Evolutionary conservation across 116 monocot species (phyloP), one percentile per base, ranked within the genome.

Genomic region (Iris pallida): DNA sequence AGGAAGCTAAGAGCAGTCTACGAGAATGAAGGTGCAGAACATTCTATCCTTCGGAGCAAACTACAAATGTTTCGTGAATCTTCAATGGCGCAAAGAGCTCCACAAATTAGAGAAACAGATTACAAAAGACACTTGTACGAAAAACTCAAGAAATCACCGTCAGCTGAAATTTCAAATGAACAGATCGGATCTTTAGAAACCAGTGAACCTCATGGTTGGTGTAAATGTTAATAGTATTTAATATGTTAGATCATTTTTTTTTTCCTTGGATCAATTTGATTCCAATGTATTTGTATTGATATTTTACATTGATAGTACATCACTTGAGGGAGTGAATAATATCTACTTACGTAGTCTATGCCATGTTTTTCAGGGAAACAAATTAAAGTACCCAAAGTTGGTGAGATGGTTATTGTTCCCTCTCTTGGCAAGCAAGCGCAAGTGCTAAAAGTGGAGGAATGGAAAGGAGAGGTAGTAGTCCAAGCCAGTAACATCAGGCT

Each of bases 401-500:
- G 89, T 52, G 82, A 89, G 6, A 70, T 42, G 19, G 85, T 89
- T 14, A 0, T 42, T 55, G 80, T 89, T 44, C 66, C 78, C 20
- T 82, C 79, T 11, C 57, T 89, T 46, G 76, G 81, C 4, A 90
- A 79, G 74, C 74, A 86, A 52, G 90, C 83, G 0, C 60, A 61
- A 42, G 90, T 90, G 11, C 65, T 86, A n/a, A 70, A 81, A 72
- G 76, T 90, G 42, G 76, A 86, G 42, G 20, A 70, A 60, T 79
- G 86, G 2, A 90, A 86, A 74, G 79, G 79, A 16, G 71, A 81
- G 49, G 55, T 86, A 42, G 18, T 79, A 16, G 83, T 90, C 45
- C 86, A 83, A 64, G 74, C 83, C 54, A 62, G 79, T 44, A 84
- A 78, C 69, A 79, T 90, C 43, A 90, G 81, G 69, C 43, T 90